Evolutionary conservation across 768 basidiomycete genomes (phyloP), one percentile per base, ranked within the genome.

Genomic region (Solioccasus polychromus): DNA sequence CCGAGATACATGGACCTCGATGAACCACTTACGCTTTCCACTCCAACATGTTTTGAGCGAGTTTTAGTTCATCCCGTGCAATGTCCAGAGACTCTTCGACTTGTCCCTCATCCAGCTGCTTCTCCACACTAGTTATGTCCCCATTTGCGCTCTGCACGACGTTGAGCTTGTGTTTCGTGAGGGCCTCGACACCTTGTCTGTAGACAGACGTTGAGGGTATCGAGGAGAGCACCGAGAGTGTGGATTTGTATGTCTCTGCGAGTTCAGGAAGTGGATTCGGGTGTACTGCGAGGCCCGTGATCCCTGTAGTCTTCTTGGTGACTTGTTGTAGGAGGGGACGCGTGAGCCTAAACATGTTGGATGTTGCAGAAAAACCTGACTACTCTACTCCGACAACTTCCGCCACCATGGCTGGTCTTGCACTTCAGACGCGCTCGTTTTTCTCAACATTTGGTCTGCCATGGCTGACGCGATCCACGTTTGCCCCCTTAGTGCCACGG

Each of bases 161-260:
- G 58, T 71, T 76, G 48, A 95, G 77, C 61, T 89, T 88, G 61
- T 81, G 82, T 53, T 79, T 79, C n/a, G 84, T 87, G 57, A 94
- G 78, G 8, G 87, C 85, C 68, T 94, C 90, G 24, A 82, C 83
- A 43, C 88, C 83, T 68, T 95, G 92, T 47, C 90, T 83, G 71
- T 97, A 98, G 36, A 91, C 83, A 54, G 90, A 88, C 41, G 84
- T 78, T 50, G 74, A 66, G n/a, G 94, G 94, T 49, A 96, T 79
- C 45, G 75, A 67, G 8, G 77, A 69, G 40, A 95, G 79, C 6
- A 75, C 67, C 24, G 77, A 64, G 43, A 96, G 81, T 6, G 93
- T 96, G 41, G 78, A 73, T 59, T 83, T 71, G 74, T 94, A 95
- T 38, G 84, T 85, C 56, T 78, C 70, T 42, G 73, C 63, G 53